Percentiles rank a stretch among this genome's conserved stretches.
Evolutionary conservation across 768 basidiomycete species (phyloP).

Genomic region (Hygrocybe coccinea): DNA sequence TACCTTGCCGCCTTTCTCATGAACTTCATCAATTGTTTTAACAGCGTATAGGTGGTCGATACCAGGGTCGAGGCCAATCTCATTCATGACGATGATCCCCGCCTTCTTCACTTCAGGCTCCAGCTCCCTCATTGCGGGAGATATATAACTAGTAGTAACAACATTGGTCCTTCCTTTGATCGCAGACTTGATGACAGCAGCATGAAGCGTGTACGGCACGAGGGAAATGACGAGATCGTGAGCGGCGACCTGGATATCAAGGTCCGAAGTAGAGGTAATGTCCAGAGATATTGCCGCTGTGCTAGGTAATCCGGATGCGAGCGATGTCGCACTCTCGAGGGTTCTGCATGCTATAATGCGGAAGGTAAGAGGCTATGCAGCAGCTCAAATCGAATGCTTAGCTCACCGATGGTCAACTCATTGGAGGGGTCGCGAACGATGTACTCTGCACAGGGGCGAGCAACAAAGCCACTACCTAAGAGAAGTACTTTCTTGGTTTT

Average conservation of each 20-base stretch:
- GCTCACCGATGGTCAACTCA: constrained; percentile 75
- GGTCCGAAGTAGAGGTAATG: constrained; percentile 60
- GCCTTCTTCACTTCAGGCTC: constrained; percentile 78
- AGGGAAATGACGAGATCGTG: constrained; percentile 94
- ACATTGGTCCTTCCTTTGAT: constrained; percentile 88
- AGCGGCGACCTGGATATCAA: constrained; percentile 76
- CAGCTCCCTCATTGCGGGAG: constrained; percentile 83
- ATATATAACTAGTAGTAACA: constrained; percentile 94
- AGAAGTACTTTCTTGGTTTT: constrained; percentile 71
- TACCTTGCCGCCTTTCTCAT: constrained; percentile 91
- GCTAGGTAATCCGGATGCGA: constrained; percentile 63
- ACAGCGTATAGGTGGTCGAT: constrained; percentile 92
- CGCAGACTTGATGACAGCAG: constrained; percentile 84
- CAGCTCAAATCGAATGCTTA: neutral
- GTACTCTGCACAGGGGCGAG: constrained; percentile 94
- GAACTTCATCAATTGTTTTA: constrained; percentile 91
- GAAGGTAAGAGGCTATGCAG: neutral
- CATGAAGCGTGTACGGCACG: constrained; percentile 92
- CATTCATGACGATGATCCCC: constrained; percentile 93
- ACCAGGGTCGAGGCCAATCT: constrained; percentile 95
- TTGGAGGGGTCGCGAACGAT: constrained; percentile 77
- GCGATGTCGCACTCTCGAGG: constrained; percentile 63
- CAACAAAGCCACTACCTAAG: constrained; percentile 93
- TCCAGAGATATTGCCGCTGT: constrained; percentile 78
- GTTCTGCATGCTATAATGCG: constrained; percentile 76